Percentiles rank a stretch among this genome's conserved stretches.
These are phyloP conservation scores for Paspalum notatum DNA, from an alignment of 176 grass and related monocot genomes.

Conservation along the genomic window DNA sequence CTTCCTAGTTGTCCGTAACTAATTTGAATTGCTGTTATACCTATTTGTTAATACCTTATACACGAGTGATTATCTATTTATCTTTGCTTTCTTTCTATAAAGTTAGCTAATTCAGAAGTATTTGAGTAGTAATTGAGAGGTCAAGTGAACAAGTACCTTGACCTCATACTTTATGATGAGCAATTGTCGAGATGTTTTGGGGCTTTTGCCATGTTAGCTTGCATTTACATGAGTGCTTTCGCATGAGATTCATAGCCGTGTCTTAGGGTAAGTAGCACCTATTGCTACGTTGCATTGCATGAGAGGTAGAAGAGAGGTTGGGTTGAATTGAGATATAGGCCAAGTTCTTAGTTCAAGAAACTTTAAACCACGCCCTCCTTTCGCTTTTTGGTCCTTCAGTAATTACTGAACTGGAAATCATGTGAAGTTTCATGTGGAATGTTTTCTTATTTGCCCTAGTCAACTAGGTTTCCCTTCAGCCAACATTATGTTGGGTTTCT, in stretches of 20 bases:
- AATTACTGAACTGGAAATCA: neutral
- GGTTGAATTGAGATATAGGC: too few species aligned
- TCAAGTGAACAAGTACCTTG: too few species aligned
- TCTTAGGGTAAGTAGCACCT: too few species aligned
- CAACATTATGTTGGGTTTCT: neutral
- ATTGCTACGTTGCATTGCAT: too few species aligned
- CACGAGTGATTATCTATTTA: neutral
- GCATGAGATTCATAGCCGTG: too few species aligned
- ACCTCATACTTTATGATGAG: too few species aligned
- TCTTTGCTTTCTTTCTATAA: neutral
- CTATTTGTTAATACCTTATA: neutral
- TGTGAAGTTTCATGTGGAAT: conserved; percentile 9
- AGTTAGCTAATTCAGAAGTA: conserved; percentile 7
- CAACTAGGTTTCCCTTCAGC: neutral
- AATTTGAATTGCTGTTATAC: conserved; percentile 33
- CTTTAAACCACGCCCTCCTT: too few species aligned
- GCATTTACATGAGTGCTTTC: too few species aligned
- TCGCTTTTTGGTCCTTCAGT: neutral
- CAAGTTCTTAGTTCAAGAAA: too few species aligned
- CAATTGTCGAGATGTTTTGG: too few species aligned
- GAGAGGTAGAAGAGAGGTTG: too few species aligned
- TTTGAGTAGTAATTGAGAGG: neutral
- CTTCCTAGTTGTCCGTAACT: neutral
- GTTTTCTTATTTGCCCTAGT: neutral
- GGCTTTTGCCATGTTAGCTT: too few species aligned